phyloP scores from a whole-genome alignment of 2,329 filamentous ascomycete genomes.

The Fusarium transvaalense region DNA sequence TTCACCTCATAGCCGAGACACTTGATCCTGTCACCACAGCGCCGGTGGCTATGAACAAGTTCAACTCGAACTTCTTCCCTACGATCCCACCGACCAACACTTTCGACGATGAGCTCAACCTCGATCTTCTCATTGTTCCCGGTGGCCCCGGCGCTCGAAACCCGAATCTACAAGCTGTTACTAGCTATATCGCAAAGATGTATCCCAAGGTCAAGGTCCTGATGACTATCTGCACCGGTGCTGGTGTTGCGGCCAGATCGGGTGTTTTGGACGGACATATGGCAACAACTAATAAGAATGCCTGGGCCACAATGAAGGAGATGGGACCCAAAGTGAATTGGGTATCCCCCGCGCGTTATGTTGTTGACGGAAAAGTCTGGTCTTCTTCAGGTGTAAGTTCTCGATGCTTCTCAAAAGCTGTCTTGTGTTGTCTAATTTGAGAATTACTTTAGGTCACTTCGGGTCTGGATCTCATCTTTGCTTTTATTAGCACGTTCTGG shows the following conservation, averaged over 20 bases:
- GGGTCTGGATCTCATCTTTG: constrained; percentile 54
- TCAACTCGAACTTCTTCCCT: constrained; percentile 55
- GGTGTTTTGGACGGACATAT: constrained; percentile 70
- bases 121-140: constrained; percentile 73
- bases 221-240: constrained; percentile 76
- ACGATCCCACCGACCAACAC: constrained; percentile 61
- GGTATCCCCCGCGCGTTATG: constrained; percentile 73
- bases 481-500: constrained; percentile 59
- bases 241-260: constrained; percentile 67
- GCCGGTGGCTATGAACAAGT: constrained; percentile 48
- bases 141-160: constrained; percentile 67
- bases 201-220: constrained; percentile 66
- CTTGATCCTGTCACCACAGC: constrained; percentile 58
- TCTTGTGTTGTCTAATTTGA: not conserved
- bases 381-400: constrained; percentile 67
- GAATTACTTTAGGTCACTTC: constrained; percentile 50
- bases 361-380: constrained; percentile 75
- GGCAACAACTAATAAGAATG: constrained; percentile 76
- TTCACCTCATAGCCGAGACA: constrained; percentile 58
- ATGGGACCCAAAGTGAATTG: constrained; percentile 67
- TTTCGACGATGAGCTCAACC: constrained; percentile 63
- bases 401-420: not conserved
- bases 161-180: constrained; percentile 54
- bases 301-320: constrained; percentile 63
- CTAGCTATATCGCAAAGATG: constrained; percentile 52